Evolutionary conservation across 768 basidiomycete species (phyloP).

Genomic region (Pholiota conissans): DNA sequence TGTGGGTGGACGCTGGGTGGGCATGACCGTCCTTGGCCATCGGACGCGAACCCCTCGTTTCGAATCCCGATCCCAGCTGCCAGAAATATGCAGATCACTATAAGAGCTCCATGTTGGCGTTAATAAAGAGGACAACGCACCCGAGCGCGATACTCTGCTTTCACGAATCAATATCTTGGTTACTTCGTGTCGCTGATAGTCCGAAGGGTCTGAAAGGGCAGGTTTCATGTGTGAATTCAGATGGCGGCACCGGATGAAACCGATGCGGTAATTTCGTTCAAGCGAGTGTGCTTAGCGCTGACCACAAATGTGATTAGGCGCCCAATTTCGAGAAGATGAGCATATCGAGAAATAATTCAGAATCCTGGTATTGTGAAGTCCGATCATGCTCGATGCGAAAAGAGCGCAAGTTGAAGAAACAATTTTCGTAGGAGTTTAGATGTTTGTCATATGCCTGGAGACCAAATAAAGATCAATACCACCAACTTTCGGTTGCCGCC

Average conservation of each 20-base stretch:
- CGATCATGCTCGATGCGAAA: too few species aligned
- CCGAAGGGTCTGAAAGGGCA: too few species aligned
- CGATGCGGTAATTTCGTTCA: background rate
- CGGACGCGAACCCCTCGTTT: constrained; percentile 17
- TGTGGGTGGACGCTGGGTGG: background rate
- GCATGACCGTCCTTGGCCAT: constrained; percentile 22
- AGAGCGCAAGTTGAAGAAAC: too few species aligned
- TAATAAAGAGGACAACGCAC: too few species aligned
- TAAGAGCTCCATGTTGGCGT: background rate
- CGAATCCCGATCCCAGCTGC: background rate
- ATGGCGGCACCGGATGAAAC: background rate
- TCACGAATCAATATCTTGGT: too few species aligned
- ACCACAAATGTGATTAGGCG: too few species aligned
- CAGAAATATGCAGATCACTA: background rate
- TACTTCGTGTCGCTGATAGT: too few species aligned
- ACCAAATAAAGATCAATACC: background rate
- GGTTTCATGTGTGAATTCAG: background rate
- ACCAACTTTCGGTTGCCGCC: background rate
- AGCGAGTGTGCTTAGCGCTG: background rate
- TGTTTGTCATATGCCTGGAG: background rate
- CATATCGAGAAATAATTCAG: too few species aligned
- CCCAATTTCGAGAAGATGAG: too few species aligned
- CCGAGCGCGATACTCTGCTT: too few species aligned
- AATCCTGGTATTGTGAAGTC: too few species aligned
- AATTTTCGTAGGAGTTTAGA: too few species aligned